Base-by-base conservation (phyloP, 345 rosid species). In the Triadica sebifera region DNA sequence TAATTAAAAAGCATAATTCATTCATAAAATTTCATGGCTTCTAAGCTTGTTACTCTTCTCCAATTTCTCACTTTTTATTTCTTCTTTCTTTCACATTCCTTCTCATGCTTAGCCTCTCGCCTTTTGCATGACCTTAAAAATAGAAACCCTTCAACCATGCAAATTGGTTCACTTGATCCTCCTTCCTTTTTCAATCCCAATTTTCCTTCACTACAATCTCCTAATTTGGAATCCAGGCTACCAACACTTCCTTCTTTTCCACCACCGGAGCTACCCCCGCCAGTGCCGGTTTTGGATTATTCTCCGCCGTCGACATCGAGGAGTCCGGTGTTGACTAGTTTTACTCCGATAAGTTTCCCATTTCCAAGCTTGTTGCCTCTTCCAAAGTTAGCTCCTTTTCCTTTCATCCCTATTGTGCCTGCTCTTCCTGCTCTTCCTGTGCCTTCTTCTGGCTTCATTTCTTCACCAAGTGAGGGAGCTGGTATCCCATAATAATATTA, bases 391-490 rank as follows among this genome's bases (percentile, higher is more conserved):
- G 74, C 79, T 12, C 69, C 74, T 20, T 75, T 75, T 37, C 79
- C 79, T 7, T 75, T 69, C 68, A 41, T 60, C 8, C 79, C 79
- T 0, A 69, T 51, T 24, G 41, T 68, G 52, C 78, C 78, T 50
- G 53, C 29, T 22, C 8, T 41, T 16, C 71, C 75, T 29, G 20
- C 17, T 6, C 60, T 50, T n/a, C n/a, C n/a, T n/a, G n/a, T n/a
- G 46, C 76, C 65, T 9, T 41, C 77, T 12, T 52, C 57, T 19
- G 50, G 50, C 60, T 34, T 58, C 29, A 7, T 34, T 20, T 19
- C 77, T 24, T 46, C 70, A 16, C 39, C 71, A 43, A 47, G 39
- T 17, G 19, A 65, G 4, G 70, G 71, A 43, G n/a, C 7, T 37
- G 25, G 57, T 12, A 58, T 47, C 67, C 72, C 72, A 43, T 43